These are phyloP conservation scores for Candida khao-thaluensis DNA, from an alignment of 805 yeast genomes.

Conservation along the genomic window DNA sequence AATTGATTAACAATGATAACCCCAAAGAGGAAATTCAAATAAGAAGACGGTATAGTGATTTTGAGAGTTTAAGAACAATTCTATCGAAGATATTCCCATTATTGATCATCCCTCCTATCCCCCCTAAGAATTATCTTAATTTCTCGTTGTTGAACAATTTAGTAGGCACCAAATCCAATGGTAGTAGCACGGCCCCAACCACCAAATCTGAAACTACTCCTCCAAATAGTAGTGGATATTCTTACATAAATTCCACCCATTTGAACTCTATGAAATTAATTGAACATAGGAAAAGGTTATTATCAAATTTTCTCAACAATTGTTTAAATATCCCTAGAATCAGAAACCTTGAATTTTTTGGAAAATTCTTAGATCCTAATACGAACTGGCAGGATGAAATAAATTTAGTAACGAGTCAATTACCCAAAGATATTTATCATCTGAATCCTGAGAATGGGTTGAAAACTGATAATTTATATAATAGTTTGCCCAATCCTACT, in stretches of 20 bases:
- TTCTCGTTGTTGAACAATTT: slow-evolving; percentile 35
- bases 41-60: slow-evolving; percentile 83
- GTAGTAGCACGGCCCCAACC: background rate
- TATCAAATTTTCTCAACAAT: slow-evolving; percentile 73
- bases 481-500: slow-evolving; percentile 34
- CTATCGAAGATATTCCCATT: slow-evolving; percentile 76
- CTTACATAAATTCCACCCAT: slow-evolving; percentile 43
- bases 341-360: slow-evolving; percentile 59
- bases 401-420: slow-evolving; percentile 32
- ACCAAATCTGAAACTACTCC: background rate
- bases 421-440: slow-evolving; percentile 39
- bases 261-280: slow-evolving; percentile 36
- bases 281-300: slow-evolving; percentile 64
- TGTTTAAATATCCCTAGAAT: slow-evolving; percentile 62
- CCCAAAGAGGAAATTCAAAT: slow-evolving; percentile 55
- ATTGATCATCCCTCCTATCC: slow-evolving; percentile 87
- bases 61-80: slow-evolving; percentile 75
- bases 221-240: slow-evolving; percentile 14
- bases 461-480: slow-evolving; percentile 33
- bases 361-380: slow-evolving; percentile 81
- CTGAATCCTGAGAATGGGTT: slow-evolving; percentile 48
- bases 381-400: slow-evolving; percentile 77
- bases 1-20: slow-evolving; percentile 45
- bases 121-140: slow-evolving; percentile 48
- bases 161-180: slow-evolving; percentile 19